Percentiles rank a stretch among this genome's conserved stretches.
Evolutionary conservation across 192 early-diverging fungal species (phyloP).

Genomic region (Mortierella claussenii): DNA sequence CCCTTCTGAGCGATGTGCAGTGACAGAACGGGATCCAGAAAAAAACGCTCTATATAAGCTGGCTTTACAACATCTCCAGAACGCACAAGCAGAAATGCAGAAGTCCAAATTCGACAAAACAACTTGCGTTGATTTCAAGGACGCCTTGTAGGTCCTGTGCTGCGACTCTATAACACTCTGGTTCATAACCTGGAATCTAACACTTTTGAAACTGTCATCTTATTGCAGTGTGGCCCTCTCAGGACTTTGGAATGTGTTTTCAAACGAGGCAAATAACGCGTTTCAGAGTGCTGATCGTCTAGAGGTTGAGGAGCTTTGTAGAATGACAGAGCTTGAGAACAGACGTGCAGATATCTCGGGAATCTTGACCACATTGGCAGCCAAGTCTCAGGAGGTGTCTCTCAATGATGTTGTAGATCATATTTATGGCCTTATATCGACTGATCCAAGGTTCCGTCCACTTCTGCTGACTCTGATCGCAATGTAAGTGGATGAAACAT

Average conservation of each 20-base stretch:
- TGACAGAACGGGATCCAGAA: slow-evolving; percentile 18
- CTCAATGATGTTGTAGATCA: too few species aligned
- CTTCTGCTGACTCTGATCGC: too few species aligned
- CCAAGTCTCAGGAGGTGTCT: not conserved
- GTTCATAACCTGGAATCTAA: too few species aligned
- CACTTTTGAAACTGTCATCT: too few species aligned
- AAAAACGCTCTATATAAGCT: slow-evolving; percentile 1
- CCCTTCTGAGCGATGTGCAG: slow-evolving; percentile 14
- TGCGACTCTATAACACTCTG: too few species aligned
- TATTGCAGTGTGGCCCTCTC: too few species aligned
- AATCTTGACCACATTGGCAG: not conserved
- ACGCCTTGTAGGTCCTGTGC: slow-evolving; percentile 4
- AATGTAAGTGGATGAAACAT: not conserved
- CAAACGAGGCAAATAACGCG: not conserved
- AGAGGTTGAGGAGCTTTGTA: not conserved
- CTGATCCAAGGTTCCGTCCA: too few species aligned
- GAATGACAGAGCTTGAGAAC: not conserved
- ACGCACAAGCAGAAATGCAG: slow-evolving; percentile 11
- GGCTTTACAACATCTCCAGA: slow-evolving; percentile 12
- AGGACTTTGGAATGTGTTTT: not conserved
- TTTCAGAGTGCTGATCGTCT: not conserved
- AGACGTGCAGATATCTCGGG: not conserved
- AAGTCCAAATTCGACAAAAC: slow-evolving; percentile 11
- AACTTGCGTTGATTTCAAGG: too few species aligned
- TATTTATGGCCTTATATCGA: not conserved